phyloP scores from a whole-genome alignment of 2,329 filamentous ascomycete species.

The Leptographium radiaticola region DNA sequence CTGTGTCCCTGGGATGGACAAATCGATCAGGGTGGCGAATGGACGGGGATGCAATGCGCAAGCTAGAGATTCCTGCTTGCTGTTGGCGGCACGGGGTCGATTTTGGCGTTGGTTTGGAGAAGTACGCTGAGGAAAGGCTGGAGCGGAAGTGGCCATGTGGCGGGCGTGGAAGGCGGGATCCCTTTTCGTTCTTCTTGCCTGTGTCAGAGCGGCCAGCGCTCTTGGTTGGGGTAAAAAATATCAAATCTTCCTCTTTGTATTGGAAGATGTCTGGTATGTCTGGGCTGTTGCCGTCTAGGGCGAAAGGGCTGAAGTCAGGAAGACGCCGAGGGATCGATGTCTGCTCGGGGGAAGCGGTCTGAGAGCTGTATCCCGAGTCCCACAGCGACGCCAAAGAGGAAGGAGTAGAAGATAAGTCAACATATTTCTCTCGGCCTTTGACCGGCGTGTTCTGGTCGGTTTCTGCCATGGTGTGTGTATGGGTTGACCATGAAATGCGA shows the following conservation, averaged over 20 bases:
- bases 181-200: background rate
- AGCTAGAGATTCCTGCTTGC: constrained; percentile 11
- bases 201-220: background rate
- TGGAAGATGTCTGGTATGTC: background rate
- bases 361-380: constrained; percentile 12
- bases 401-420: background rate
- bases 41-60: constrained; percentile 4
- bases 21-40: constrained; percentile 32
- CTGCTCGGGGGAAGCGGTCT: constrained; percentile 4
- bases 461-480: background rate
- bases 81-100: constrained; percentile 11
- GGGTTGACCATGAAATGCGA: background rate
- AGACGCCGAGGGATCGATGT: background rate
- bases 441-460: background rate
- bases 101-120: constrained; percentile 3
- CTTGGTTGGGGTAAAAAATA: background rate
- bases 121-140: constrained; percentile 7
- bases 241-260: background rate
- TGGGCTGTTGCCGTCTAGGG: constrained; percentile 7
- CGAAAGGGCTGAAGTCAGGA: background rate
- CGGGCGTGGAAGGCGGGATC: constrained; percentile 1
- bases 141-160: background rate
- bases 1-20: constrained; percentile 28
- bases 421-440: background rate
- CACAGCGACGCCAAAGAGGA: background rate